Percentiles rank a stretch among this genome's conserved stretches.
These are phyloP conservation scores for Aspergillus chevalieri DNA, from an alignment of 2,329 filamentous ascomycete genomes.

Conservation along the genomic window DNA sequence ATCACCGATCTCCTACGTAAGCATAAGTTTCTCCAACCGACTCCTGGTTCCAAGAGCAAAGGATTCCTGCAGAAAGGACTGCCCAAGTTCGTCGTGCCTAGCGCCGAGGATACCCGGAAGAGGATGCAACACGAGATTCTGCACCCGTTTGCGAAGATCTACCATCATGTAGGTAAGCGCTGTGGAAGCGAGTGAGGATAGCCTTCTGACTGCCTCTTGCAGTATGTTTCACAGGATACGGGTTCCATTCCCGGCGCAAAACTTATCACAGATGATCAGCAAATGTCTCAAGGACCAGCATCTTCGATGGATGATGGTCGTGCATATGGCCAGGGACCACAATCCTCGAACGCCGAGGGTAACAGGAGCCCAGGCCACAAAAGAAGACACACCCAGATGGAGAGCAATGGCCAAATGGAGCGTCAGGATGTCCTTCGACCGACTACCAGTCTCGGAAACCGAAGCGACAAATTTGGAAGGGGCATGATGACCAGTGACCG, in stretches of 20 bases:
- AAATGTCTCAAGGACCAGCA: background rate
- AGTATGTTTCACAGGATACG: background rate
- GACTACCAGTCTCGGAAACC: background rate
- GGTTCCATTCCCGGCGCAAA: background rate
- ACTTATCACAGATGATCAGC: background rate
- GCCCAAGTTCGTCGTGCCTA: conserved; percentile 21
- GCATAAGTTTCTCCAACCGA: conserved; percentile 19
- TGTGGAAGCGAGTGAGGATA: background rate
- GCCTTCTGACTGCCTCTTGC: background rate
- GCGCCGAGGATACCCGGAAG: conserved; percentile 11
- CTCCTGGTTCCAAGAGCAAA: conserved; percentile 24
- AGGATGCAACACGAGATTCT: conserved; percentile 24
- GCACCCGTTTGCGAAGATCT: conserved; percentile 27
- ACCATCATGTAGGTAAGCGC: conserved; percentile 22
- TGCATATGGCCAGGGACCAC: background rate
- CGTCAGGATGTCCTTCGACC: background rate
- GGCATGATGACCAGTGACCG: background rate
- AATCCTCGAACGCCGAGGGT: background rate
- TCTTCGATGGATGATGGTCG: background rate
- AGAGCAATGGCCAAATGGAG: background rate
- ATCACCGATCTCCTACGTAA: conserved; percentile 24
- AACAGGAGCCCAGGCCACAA: background rate
- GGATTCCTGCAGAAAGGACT: conserved; percentile 24
- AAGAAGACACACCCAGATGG: background rate
- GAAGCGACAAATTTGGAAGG: background rate